These are phyloP conservation scores for Geosmithia putterillii DNA, from an alignment of 2,329 filamentous ascomycete species.

Conservation along the genomic window DNA sequence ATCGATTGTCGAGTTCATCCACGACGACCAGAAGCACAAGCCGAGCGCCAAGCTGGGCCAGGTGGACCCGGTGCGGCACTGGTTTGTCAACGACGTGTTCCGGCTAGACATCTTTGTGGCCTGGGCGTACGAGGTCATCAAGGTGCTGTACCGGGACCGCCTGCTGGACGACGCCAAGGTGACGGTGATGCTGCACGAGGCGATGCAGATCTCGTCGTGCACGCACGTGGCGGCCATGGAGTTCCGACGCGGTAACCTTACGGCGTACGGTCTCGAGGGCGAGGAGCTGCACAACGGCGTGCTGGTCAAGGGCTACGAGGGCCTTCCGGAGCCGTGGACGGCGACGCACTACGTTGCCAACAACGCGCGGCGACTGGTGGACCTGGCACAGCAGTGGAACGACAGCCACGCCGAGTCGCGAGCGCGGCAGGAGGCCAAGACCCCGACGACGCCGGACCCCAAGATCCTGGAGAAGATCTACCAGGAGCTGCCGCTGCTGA, in stretches of 20 bases:
- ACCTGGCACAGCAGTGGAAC: slow-evolving; percentile 44
- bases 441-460: slow-evolving; percentile 20
- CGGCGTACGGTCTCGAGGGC: slow-evolving; percentile 58
- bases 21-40: slow-evolving; percentile 62
- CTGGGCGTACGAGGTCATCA: slow-evolving; percentile 68
- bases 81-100: slow-evolving; percentile 69
- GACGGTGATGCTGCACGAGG: slow-evolving; percentile 53
- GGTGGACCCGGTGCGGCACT: slow-evolving; percentile 69
- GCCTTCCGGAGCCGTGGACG: slow-evolving; percentile 76
- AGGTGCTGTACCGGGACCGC: slow-evolving; percentile 54
- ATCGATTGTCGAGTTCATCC: slow-evolving; percentile 64
- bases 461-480: slow-evolving; percentile 31
- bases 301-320: slow-evolving; percentile 49
- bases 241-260: slow-evolving; percentile 60
- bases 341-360: slow-evolving; percentile 52
- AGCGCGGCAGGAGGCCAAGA: slow-evolving; percentile 10
- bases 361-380: slow-evolving; percentile 46
- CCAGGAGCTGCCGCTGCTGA: slow-evolving; percentile 34
- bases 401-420: slow-evolving; percentile 26
- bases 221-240: slow-evolving; percentile 42
- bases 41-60: slow-evolving; percentile 54
- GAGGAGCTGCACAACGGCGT: slow-evolving; percentile 57
- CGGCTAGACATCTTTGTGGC: slow-evolving; percentile 64
- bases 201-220: slow-evolving; percentile 52
- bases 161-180: slow-evolving; percentile 40